These are phyloP conservation scores for Acanthamoeba royreba DNA, from an alignment of 208 protist genomes.

Conservation along the genomic window DNA sequence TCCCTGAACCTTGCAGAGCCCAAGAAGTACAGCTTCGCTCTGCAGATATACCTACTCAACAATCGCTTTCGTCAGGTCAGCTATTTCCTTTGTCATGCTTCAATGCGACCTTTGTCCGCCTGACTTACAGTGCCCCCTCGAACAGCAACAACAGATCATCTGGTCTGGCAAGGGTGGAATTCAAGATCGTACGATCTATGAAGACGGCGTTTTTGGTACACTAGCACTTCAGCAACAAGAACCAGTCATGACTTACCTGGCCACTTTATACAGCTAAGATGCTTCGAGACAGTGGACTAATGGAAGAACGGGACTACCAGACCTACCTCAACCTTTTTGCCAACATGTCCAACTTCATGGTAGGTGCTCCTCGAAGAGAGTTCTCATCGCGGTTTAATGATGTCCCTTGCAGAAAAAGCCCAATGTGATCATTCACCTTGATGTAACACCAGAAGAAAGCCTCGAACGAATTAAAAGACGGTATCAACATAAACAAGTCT, in stretches of 20 bases:
- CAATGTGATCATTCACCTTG: slow-evolving; percentile 70
- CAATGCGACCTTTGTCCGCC: not conserved
- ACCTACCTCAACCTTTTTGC: slow-evolving; percentile 66
- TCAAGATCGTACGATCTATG: slow-evolving; percentile 75
- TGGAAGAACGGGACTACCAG: slow-evolving; percentile 67
- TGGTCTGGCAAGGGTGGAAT: slow-evolving; percentile 67
- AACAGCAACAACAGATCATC: slow-evolving; percentile 73
- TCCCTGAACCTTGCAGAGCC: not conserved
- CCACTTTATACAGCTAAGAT: slow-evolving; percentile 43
- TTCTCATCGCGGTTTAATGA: not conserved
- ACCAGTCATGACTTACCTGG: no score
- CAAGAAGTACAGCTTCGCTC: slow-evolving; percentile 69
- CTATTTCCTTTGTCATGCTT: not conserved
- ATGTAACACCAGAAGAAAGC: slow-evolving; percentile 70
- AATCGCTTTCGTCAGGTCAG: slow-evolving; percentile 60
- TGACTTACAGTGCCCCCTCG: no score
- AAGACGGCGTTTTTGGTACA: slow-evolving; percentile 68
- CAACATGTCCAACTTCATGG: slow-evolving; percentile 73
- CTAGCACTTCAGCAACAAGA: not conserved
- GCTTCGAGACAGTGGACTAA: slow-evolving; percentile 60
- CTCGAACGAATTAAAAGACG: slow-evolving; percentile 59
- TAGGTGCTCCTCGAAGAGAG: no score
- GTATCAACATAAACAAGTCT: no score
- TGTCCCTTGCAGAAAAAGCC: slow-evolving; percentile 49
- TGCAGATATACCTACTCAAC: slow-evolving; percentile 77